Base-by-base conservation (phyloP, 1,139 yeast species). In the Yamadazyma pseudoaaseri region DNA sequence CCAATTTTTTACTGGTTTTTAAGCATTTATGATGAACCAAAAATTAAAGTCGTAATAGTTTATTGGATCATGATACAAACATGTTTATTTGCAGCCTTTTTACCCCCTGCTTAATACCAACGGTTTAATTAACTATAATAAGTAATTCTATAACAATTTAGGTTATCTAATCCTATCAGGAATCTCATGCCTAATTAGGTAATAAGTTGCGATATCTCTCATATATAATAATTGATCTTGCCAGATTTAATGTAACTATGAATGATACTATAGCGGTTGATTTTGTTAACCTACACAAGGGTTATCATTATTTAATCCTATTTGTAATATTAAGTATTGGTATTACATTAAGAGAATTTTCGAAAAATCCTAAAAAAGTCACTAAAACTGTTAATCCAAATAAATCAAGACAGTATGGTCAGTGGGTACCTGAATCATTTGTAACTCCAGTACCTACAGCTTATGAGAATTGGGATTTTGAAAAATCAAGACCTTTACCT, bases 1-100 rank as follows among this genome's bases (percentile, higher is more conserved):
- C 97, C 97, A 0, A 53, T 85, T 6, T 73, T 78, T 35, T 73
- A 79, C 48, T 86, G 95, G 96, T 83, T 75, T 44, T 54, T 83
- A 21, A 81, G 85, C 1, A 43, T 42, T 1, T 26, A 18, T 12
- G 30, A 45, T 22, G 16, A 36, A 12, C 29, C 22, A 12, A 27
- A 22, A n/a, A 16, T 45, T 13, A 24, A 27, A 8, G 14, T 30
- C 7, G 36, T 31, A 60, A 55, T 75, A 48, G 45, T 77, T 8
- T 41, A 66, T 3, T 82, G 87, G 87, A 62, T 62, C 18, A 54
- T 79, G 5, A 35, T 78, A 3, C 92, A 83, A 52, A 62, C 85
- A 0, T 67, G 71, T 7, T 56, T 84, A 35, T 84, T 76, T 56
- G 80, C 79, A 6, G 75, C 76, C 14, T 84, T 82, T 49, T 60